Base-by-base conservation (phyloP, 805 yeast genomes). In the Wickerhamiella bombiphila region DNA sequence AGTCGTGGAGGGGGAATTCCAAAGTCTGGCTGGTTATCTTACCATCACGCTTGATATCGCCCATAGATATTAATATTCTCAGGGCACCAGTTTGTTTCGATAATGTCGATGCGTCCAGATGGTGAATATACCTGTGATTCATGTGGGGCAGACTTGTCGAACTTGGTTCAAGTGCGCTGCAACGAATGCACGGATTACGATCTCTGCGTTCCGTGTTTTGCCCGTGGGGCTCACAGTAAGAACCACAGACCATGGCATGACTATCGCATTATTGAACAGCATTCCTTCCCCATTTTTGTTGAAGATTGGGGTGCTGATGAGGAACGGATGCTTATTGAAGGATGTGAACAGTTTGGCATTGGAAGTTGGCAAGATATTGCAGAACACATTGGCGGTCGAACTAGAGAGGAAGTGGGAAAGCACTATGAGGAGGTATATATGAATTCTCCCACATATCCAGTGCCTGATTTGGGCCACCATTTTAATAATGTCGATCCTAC, bases 281-380 rank as follows among this genome's bases (percentile, higher is more conserved):
- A 88, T 53, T 80, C 93, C 2, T 88, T 82, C 53, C 98, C 99
- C 0, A 80, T 93, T 7, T 77, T 93, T 48, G 80, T 74, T 37
- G 72, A 69, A 40, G 86, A 78, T 40, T 91, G 98, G 97, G 99
- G 98, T 26, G 98, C 98, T 1, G 98, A 91, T 60, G 99, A 91
- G 57, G 99, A 91, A 58, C 55, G 86, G 40, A 65, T 82, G 22
- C 63, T 91, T 41, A 70, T 93, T 11, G 94, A 85, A 56, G 97
- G 96, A 6, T 77, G 93, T 32, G 95, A 91, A 57, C 77, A 81
- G 7, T 69, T 72, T 32, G 98, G 99, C 0, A 49, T 91, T 39
- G 99, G 99, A 2, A 85, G 86, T 56, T 91, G 98, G 98, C 94
- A 82, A 52, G 98, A 91, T 56, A 73, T 93, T n/a, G 79, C 94